Base-by-base conservation (phyloP, 148 eudicot species). In the Polygonum maritimum region DNA sequence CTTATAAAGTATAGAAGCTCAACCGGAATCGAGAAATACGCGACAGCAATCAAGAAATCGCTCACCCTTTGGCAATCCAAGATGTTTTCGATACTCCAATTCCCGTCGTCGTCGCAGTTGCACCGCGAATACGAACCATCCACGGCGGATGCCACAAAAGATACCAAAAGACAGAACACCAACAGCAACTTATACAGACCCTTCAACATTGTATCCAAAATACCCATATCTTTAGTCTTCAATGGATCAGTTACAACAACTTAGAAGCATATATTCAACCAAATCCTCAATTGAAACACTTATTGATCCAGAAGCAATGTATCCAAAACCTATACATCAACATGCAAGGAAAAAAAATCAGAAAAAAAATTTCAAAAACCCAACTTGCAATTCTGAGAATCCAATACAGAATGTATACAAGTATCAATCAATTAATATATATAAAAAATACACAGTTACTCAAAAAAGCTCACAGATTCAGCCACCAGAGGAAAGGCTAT, bases 11-110 rank as follows among this genome's bases (percentile, higher is more conserved):
- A 94, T 33, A 94, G 85, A 14, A 94, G 83, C 86, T 94, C 98
- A 62, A 94, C 85, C 0, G 98, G 98, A 67, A 94, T 94, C 0
- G 95, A 91, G 73, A 94, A 94, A 77, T 94, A 94, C 6, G 98
- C 98, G 21, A 90, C 84, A 0, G 98, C 98, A 52, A 94, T 94
- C 83, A 91, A 77, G 85, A 94, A 87, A 83, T 94, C 98, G 11
- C 97, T 83, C 74, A 86, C 88, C 78, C 80, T 90, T 76, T 94
- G 97, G 58, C 88, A 85, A 40, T 86, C 90, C 38, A 94, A 11
- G 44, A 94, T 90, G 75, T 73, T 83, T 55, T 92, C 89, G 15
- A 83, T 62, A 75, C 90, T 86, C 97, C 97, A 94, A 48, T 83
- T 84, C 2, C 97, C 95, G 16, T 81, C 93, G 22, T 90, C 93